A percentile compares a stretch with the other conserved stretches of the same genome.
These are phyloP conservation scores for Excoecaria agallocha DNA, from an alignment of 345 rosid species.

Conservation along the genomic window DNA sequence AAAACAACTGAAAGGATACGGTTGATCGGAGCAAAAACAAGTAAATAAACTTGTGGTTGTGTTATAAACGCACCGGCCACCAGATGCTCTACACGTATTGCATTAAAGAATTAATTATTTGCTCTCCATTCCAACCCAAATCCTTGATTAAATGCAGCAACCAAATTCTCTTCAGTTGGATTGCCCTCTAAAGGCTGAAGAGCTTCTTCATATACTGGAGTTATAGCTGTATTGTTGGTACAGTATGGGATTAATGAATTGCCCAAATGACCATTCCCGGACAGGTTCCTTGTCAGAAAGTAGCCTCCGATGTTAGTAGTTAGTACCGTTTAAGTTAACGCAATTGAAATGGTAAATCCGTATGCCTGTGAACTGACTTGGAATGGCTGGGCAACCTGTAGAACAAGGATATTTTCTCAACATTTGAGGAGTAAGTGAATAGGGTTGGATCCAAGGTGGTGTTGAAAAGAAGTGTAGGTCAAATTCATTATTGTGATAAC, in stretches of 20 bases:
- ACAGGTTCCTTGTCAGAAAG: neutral
- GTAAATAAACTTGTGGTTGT: neutral
- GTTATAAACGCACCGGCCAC: constrained; percentile 40
- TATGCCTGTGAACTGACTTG: neutral
- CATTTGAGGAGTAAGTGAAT: neutral
- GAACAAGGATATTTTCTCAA: constrained; percentile 20
- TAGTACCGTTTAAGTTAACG: neutral
- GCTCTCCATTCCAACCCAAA: constrained; percentile 29
- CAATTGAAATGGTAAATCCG: neutral
- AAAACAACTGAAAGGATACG: neutral
- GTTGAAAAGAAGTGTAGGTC: neutral
- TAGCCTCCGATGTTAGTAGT: constrained; percentile 21
- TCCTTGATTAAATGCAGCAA: constrained; percentile 19
- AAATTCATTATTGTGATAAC: constrained; percentile 16
- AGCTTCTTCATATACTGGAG: constrained; percentile 7
- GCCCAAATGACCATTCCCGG: neutral
- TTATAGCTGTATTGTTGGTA: neutral
- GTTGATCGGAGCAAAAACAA: constrained; percentile 23
- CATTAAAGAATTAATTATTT: constrained; percentile 22
- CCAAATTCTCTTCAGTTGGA: neutral
- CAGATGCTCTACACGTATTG: neutral
- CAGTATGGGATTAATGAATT: constrained; percentile 18
- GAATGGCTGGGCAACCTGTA: constrained; percentile 24
- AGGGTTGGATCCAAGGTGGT: neutral
- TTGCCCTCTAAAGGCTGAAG: fast-evolving